These are phyloP conservation scores for Pestalotiopsis sp. DNA, from an alignment of 2,329 filamentous ascomycete species.

Conservation along the genomic window DNA sequence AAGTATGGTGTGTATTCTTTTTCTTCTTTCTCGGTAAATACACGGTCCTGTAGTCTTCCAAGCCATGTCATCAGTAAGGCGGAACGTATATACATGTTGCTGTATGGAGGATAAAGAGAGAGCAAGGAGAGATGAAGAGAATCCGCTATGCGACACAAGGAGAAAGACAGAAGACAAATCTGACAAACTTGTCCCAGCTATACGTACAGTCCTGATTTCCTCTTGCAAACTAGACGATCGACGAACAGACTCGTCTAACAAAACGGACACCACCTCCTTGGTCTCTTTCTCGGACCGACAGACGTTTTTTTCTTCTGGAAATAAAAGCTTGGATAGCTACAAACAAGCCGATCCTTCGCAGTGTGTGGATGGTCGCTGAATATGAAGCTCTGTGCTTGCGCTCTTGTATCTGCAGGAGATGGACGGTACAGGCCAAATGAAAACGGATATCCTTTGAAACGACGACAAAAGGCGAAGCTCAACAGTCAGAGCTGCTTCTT, in stretches of 20 bases:
- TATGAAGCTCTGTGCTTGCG: constrained; percentile 69
- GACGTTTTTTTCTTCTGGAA: neutral
- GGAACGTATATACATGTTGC: constrained; percentile 22
- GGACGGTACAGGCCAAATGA: constrained; percentile 5
- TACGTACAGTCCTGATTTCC: constrained; percentile 57
- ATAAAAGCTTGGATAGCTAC: constrained; percentile 14
- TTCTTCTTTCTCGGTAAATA: constrained; percentile 35
- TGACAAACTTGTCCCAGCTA: constrained; percentile 41
- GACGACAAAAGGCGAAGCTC: neutral
- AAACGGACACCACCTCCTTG: neutral
- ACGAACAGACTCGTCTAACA: constrained; percentile 12
- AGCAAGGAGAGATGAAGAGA: constrained; percentile 25
- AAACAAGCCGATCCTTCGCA: constrained; percentile 20
- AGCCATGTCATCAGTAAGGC: constrained; percentile 39
- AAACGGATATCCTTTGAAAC: constrained; percentile 1
- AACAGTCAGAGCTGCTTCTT: neutral
- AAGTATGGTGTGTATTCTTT: constrained; percentile 38
- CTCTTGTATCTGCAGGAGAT: constrained; percentile 31
- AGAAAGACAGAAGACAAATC: constrained; percentile 6
- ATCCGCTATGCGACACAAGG: constrained; percentile 2
- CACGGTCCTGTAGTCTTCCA: constrained; percentile 40
- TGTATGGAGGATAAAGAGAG: constrained; percentile 17
- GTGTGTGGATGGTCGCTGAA: constrained; percentile 35
- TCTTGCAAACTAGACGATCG: neutral
- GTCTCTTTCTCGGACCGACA: neutral